phyloP scores from a whole-genome alignment of 2,329 filamentous ascomycete genomes.

The Ophiostoma triangulosporum region DNA sequence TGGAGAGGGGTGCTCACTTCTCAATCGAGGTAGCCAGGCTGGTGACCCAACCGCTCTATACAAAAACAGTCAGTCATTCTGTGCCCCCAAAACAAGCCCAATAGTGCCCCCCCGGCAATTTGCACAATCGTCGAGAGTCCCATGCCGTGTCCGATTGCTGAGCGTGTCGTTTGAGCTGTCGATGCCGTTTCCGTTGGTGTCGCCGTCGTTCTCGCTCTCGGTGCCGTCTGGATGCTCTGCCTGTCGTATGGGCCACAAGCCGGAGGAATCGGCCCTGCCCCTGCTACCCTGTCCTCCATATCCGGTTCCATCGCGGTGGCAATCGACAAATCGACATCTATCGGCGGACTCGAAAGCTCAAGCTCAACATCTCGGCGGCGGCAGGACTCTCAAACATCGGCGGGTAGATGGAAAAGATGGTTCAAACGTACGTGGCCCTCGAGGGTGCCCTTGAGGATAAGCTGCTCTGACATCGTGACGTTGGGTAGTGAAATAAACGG shows the following conservation, averaged over 20 bases:
- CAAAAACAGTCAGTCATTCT: slow-evolving; percentile 7
- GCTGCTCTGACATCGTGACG: slow-evolving; percentile 70
- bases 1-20: slow-evolving; percentile 53
- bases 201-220: neutral
- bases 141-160: neutral
- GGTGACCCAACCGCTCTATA: slow-evolving; percentile 91
- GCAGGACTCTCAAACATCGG: neutral
- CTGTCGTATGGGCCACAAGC: neutral
- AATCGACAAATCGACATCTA: neutral
- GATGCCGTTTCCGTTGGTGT: neutral
- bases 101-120: neutral
- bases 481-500: slow-evolving; percentile 15
- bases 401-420: neutral
- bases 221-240: neutral
- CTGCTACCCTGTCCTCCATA: neutral
- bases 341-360: neutral
- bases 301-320: neutral
- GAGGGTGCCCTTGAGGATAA: slow-evolving; percentile 92
- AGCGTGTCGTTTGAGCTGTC: neutral
- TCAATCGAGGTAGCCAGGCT: slow-evolving; percentile 96
- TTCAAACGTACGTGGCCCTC: slow-evolving; percentile 74
- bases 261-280: neutral
- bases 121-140: neutral
- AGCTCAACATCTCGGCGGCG: neutral
- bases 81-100: neutral